Conservation (phyloP, 768 basidiomycete genomes). For the Gymnopilus dilepis region DNA sequence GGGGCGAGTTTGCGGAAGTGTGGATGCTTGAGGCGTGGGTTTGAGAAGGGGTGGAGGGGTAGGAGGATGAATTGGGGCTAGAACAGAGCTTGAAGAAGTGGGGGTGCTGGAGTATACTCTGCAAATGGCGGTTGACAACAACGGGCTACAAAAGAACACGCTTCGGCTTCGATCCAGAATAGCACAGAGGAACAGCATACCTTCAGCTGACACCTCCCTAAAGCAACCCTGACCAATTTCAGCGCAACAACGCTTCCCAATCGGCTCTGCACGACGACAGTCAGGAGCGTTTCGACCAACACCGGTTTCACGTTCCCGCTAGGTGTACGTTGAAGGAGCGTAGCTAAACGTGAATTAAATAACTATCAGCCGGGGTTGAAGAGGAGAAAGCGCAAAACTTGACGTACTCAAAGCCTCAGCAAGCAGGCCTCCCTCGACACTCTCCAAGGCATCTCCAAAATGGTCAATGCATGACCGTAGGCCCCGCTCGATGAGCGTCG, state of each 20-base stretch:
- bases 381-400: slow-evolving; percentile 12
- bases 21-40: too few relatives aligned
- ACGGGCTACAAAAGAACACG: slow-evolving; percentile 52
- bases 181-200: slow-evolving; percentile 39
- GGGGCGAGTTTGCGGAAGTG: slow-evolving; percentile 32
- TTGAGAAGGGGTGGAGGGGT: too few relatives aligned
- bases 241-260: slow-evolving; percentile 49
- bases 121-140: slow-evolving; percentile 75
- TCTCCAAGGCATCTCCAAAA: slow-evolving; percentile 41
- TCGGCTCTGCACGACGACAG: slow-evolving; percentile 64
- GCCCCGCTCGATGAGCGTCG: slow-evolving; percentile 46
- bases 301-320: slow-evolving; percentile 60
- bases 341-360: slow-evolving; percentile 29
- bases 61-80: slow-evolving; percentile 2
- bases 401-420: slow-evolving; percentile 47
- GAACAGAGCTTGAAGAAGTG: slow-evolving; percentile 59
- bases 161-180: not conserved
- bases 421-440: slow-evolving; percentile 24
- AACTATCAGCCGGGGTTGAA: not conserved
- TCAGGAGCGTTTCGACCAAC: slow-evolving; percentile 73
- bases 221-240: slow-evolving; percentile 46
- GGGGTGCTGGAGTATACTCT: slow-evolving; percentile 74
- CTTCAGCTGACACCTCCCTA: slow-evolving; percentile 60
- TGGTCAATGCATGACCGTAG: slow-evolving; percentile 59
- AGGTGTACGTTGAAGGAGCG: slow-evolving; percentile 34